Conservation (phyloP, 805 yeast species). For the Lachancea thermotolerans region DNA sequence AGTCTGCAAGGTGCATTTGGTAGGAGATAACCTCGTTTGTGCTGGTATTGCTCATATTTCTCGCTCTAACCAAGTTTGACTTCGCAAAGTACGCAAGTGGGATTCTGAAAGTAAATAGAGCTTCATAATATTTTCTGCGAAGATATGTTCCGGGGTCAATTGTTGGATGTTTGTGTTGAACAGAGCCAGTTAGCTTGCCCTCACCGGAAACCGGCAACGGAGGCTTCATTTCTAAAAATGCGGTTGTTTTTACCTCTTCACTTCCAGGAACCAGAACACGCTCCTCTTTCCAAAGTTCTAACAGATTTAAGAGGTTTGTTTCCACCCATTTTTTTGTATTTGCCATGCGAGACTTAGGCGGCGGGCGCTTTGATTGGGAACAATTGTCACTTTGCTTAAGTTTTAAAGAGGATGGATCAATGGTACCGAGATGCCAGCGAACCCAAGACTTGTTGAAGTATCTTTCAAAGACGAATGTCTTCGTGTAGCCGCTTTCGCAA, state of each 20-base stretch:
- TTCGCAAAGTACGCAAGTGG: constrained; percentile 40
- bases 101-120: constrained; percentile 30
- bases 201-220: background rate
- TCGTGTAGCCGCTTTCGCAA: background rate
- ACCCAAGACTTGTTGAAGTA: constrained; percentile 19
- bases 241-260: constrained; percentile 1
- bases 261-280: background rate
- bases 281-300: constrained; percentile 8
- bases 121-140: constrained; percentile 32
- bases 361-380: too few species aligned
- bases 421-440: constrained; percentile 9
- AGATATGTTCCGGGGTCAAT: constrained; percentile 22
- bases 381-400: too few species aligned
- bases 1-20: constrained; percentile 24
- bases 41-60: constrained; percentile 33
- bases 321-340: background rate
- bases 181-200: background rate
- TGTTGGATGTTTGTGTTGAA: background rate
- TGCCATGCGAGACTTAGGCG: background rate
- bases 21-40: constrained; percentile 15
- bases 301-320: background rate
- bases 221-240: constrained; percentile 4
- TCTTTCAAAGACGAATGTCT: constrained; percentile 14
- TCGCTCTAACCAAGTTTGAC: constrained; percentile 43
- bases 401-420: too few species aligned